phyloP scores from a whole-genome alignment of 108 stramenopile species.

The Fistulifera solaris region DNA sequence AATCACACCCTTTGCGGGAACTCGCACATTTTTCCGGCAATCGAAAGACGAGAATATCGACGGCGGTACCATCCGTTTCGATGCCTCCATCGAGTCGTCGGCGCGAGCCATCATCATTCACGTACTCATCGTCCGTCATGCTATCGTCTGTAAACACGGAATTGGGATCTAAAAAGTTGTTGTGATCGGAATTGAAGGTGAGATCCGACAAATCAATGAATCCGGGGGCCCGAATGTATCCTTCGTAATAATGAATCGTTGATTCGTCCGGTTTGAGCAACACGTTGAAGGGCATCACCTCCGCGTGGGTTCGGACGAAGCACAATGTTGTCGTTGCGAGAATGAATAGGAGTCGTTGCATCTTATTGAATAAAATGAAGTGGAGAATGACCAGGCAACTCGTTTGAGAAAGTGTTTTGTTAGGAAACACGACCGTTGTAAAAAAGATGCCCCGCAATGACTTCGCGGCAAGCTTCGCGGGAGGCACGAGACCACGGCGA shows the following conservation, averaged over 20 bases:
- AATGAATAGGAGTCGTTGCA: constrained; percentile 1
- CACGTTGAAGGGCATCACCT: constrained; percentile 30
- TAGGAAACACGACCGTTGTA: too few relatives aligned
- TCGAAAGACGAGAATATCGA: constrained; percentile 24
- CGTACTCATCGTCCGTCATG: constrained; percentile 10
- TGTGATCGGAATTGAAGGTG: constrained; percentile 21
- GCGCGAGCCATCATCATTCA: constrained; percentile 13
- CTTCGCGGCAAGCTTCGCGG: too few relatives aligned
- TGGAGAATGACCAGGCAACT: too few relatives aligned
- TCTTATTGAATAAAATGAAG: too few relatives aligned
- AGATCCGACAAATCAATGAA: constrained; percentile 60
- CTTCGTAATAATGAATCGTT: constrained; percentile 65
- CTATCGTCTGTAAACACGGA: constrained; percentile 3
- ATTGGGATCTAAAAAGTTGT: constrained; percentile 8
- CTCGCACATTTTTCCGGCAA: constrained; percentile 60
- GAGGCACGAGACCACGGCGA: too few relatives aligned
- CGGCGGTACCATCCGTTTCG: constrained; percentile 22
- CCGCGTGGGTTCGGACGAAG: background rate
- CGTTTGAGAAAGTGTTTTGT: too few relatives aligned
- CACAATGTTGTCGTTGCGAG: background rate
- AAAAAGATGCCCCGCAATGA: too few relatives aligned
- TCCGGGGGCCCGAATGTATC: constrained; percentile 68
- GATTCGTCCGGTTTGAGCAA: constrained; percentile 24
- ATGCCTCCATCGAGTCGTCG: constrained; percentile 21
- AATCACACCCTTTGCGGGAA: constrained; percentile 62